These are phyloP conservation scores for Colletotrichum paranaense DNA, from an alignment of 2,329 filamentous ascomycete species.

Conservation along the genomic window DNA sequence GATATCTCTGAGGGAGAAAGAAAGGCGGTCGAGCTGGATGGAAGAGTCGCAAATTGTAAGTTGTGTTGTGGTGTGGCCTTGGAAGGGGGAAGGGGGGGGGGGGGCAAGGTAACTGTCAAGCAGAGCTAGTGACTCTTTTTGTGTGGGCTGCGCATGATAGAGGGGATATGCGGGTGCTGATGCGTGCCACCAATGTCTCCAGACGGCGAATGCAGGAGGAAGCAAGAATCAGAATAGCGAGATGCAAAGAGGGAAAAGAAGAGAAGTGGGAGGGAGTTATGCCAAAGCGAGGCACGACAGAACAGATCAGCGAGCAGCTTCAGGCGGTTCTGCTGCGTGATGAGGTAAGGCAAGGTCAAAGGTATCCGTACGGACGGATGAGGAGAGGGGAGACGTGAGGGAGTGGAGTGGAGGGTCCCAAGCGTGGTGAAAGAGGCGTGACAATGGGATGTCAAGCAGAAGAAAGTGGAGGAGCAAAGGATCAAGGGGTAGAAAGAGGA, in stretches of 20 bases:
- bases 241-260: not conserved
- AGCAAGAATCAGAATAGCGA: not conserved
- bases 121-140: constrained; percentile 28
- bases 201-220: constrained; percentile 6
- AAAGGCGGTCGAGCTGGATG: not conserved
- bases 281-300: not conserved
- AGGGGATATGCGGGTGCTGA: constrained; percentile 22
- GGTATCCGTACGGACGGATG: not conserved
- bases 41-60: constrained; percentile 4
- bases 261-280: not conserved
- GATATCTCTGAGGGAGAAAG: constrained; percentile 27
- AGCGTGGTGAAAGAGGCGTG: constrained; percentile 1
- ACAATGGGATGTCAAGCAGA: not conserved
- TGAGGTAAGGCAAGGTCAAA: not conserved
- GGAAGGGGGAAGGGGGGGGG: constrained; percentile 2
- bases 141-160: constrained; percentile 30
- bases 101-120: not conserved
- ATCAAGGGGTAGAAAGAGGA: not conserved
- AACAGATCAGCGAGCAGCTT: not conserved
- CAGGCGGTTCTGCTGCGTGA: not conserved
- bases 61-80: constrained; percentile 12
- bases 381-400: not conserved
- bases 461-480: not conserved
- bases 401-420: not conserved
- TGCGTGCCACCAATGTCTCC: constrained; percentile 5